Percentiles rank a stretch among this genome's conserved stretches.
Conservation (phyloP, 768 basidiomycete species). For the Calocera cornea region DNA sequence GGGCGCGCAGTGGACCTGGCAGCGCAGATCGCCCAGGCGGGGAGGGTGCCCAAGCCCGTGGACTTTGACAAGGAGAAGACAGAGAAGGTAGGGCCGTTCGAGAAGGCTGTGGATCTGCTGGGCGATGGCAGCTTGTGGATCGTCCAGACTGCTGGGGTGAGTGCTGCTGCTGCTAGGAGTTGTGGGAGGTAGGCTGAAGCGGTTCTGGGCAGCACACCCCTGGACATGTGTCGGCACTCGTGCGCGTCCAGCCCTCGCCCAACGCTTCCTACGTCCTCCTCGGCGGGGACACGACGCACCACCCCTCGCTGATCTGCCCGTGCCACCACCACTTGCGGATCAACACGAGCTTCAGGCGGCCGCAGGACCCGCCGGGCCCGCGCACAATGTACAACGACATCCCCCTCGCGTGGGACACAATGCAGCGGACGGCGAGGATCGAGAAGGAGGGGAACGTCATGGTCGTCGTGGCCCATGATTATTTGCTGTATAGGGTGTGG, state of each 20-base stretch:
- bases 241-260: background rate
- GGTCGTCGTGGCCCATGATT: background rate
- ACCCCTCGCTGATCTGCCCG: background rate
- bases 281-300: background rate
- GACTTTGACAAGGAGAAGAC: background rate
- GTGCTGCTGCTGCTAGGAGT: background rate
- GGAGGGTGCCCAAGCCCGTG: background rate
- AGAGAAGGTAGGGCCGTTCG: background rate
- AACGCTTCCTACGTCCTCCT: background rate
- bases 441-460: constrained; percentile 1
- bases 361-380: background rate
- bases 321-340: background rate
- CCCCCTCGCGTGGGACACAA: background rate
- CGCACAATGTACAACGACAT: background rate
- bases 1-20: background rate
- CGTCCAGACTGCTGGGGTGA: background rate
- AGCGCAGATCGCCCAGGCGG: background rate
- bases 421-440: background rate
- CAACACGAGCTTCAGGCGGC: background rate
- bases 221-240: background rate
- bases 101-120: background rate
- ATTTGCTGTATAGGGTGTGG: background rate
- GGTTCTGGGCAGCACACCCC: background rate
- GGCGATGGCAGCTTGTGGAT: background rate
- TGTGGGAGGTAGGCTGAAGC: background rate